Percentiles rank a stretch among this genome's conserved stretches.
Evolutionary conservation across 139 green algal species (phyloP).

Genomic region (Chlorella sp.): DNA sequence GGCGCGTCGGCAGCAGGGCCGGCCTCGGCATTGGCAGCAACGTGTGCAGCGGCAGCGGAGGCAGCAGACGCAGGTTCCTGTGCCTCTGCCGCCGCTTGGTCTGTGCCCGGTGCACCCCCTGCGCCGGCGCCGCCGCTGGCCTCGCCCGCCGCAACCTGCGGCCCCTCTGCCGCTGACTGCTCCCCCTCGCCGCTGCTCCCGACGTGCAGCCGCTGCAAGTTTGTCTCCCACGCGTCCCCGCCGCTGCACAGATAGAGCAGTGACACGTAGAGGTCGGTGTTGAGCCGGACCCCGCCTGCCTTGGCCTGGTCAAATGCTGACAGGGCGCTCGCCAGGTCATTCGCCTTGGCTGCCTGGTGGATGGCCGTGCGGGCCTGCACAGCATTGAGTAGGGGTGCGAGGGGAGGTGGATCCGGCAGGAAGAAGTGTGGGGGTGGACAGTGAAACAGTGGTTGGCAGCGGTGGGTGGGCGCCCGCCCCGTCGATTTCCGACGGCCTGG

Average conservation of each 20-base stretch:
- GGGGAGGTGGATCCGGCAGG: background rate
- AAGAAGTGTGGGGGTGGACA: too few relatives aligned
- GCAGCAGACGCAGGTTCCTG: background rate
- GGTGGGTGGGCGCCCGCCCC: slow-evolving; percentile 24
- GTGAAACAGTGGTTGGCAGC: too few relatives aligned
- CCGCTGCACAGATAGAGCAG: slow-evolving; percentile 63
- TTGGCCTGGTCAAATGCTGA: slow-evolving; percentile 51
- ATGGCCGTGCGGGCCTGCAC: slow-evolving; percentile 37
- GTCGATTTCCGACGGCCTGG: slow-evolving; percentile 28
- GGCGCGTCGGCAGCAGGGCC: background rate
- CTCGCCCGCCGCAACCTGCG: background rate
- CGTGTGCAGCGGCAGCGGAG: background rate
- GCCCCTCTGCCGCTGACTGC: background rate
- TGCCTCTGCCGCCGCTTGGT: background rate
- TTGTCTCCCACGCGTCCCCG: slow-evolving; percentile 55
- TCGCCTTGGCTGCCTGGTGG: slow-evolving; percentile 36
- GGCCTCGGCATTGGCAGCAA: background rate
- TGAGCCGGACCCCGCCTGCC: slow-evolving; percentile 29
- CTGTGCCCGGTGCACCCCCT: background rate
- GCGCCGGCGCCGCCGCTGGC: too few relatives aligned
- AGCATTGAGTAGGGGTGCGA: background rate
- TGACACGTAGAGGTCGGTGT: slow-evolving; percentile 31
- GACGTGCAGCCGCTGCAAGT: background rate
- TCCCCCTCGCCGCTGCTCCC: background rate
- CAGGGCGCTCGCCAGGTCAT: slow-evolving; percentile 40